phyloP scores from a whole-genome alignment of 2,329 filamentous ascomycete genomes.

The Coniochaeta sp. region DNA sequence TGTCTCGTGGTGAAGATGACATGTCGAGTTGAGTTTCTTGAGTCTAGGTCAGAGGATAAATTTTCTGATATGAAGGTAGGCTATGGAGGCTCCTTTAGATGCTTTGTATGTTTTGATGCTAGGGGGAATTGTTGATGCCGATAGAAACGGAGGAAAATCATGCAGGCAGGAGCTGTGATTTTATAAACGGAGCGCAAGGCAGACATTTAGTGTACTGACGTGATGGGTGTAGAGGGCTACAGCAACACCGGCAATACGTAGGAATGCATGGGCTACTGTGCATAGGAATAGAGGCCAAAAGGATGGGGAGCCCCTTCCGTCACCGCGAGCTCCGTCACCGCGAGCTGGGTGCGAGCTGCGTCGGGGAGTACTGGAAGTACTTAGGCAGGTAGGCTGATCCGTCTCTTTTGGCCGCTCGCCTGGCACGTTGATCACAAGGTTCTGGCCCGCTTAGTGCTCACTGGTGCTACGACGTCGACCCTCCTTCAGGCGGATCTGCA shows the following conservation, averaged over 20 bases:
- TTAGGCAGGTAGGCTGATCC: not conserved
- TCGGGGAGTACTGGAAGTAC: too few relatives aligned
- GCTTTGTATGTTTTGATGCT: too few relatives aligned
- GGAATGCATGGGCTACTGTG: too few relatives aligned
- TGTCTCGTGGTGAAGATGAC: constrained; percentile 13
- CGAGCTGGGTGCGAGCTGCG: too few relatives aligned
- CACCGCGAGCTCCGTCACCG: not conserved
- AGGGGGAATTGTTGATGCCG: not conserved
- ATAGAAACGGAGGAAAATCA: not conserved
- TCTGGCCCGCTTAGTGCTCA: not conserved
- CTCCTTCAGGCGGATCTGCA: not conserved
- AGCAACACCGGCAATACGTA: not conserved
- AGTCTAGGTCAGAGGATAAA: not conserved
- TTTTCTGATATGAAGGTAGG: not conserved
- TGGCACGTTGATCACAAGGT: not conserved
- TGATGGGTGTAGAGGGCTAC: not conserved
- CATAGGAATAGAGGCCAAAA: not conserved
- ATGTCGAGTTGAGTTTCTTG: constrained; percentile 6
- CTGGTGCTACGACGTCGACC: not conserved
- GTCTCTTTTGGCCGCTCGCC: not conserved
- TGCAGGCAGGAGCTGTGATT: not conserved
- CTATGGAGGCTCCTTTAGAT: not conserved
- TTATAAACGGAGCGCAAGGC: not conserved
- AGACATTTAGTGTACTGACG: not conserved
- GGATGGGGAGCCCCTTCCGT: not conserved